Conservation (phyloP, 345 rosid species). For the Iberis pinnata region DNA sequence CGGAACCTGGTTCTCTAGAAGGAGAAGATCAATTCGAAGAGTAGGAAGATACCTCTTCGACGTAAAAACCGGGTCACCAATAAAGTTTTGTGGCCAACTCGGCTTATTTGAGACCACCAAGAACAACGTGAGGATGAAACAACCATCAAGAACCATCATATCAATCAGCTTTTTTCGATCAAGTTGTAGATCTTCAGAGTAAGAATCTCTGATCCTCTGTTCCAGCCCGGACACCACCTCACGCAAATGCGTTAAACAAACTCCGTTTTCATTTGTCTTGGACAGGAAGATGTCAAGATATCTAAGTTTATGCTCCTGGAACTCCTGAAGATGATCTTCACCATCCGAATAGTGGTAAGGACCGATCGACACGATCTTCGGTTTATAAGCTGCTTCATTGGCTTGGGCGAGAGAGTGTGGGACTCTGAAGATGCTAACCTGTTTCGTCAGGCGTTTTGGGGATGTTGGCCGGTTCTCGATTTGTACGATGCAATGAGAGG, state of each 20-base stretch:
- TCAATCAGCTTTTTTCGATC: constrained; percentile 18
- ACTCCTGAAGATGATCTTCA: constrained; percentile 26
- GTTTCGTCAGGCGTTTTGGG: constrained; percentile 29
- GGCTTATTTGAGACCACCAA: constrained; percentile 35
- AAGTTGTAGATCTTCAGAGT: constrained; percentile 16
- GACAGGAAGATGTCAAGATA: constrained; percentile 19
- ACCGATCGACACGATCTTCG: constrained; percentile 37
- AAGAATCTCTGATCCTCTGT: constrained; percentile 17
- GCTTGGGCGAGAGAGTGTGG: constrained; percentile 29
- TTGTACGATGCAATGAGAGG: too few relatives aligned
- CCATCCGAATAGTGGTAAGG: constrained; percentile 45
- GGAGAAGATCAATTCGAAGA: constrained; percentile 2
- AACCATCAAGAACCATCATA: constrained; percentile 50
- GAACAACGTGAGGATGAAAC: constrained; percentile 45
- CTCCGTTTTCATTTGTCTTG: not conserved
- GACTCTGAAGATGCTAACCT: constrained; percentile 41
- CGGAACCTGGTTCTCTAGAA: constrained; percentile 11
- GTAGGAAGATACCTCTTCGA: constrained; percentile 33
- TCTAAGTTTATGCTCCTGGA: constrained; percentile 41
- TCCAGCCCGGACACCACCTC: constrained; percentile 10
- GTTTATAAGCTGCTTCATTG: constrained; percentile 34
- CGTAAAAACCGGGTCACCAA: constrained; percentile 39
- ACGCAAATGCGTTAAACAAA: not conserved
- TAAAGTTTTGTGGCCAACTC: not conserved
- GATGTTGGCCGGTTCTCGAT: too few relatives aligned